Conservation (phyloP, 257 asterid species). For the Euphrasia confusa region DNA sequence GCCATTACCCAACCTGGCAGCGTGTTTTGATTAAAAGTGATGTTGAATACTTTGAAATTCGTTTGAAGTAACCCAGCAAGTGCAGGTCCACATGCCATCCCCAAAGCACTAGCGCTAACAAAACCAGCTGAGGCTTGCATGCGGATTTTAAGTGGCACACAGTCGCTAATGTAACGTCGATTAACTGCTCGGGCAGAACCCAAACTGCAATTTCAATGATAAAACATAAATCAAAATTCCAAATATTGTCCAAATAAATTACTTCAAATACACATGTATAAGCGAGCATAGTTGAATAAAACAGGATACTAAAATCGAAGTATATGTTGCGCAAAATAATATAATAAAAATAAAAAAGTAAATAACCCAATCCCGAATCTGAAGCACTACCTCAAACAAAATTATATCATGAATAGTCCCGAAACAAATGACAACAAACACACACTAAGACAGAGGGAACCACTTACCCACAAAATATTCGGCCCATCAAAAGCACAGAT, state of each 20-base stretch:
- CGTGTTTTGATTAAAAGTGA: constrained; percentile 86
- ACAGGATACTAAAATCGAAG: too few species aligned
- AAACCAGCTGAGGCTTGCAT: constrained; percentile 99
- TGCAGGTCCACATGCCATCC: constrained; percentile 99
- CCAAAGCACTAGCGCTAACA: constrained; percentile 99
- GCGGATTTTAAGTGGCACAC: constrained; percentile 88
- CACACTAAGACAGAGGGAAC: constrained; percentile 20
- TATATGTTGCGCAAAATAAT: too few species aligned
- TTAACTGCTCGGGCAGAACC: constrained; percentile 99
- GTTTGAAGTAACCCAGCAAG: constrained; percentile 86
- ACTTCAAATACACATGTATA: neutral
- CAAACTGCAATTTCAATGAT: constrained; percentile 48
- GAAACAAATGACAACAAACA: constrained; percentile 3
- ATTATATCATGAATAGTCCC: too few species aligned
- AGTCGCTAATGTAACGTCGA: constrained; percentile 91
- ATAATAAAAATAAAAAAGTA: too few species aligned
- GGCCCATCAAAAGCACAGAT: constrained; percentile 73
- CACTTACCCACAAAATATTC: constrained; percentile 83
- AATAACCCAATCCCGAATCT: too few species aligned
- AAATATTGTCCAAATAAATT: constrained; percentile 23
- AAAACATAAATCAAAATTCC: constrained; percentile 15
- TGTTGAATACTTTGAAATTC: constrained; percentile 53
- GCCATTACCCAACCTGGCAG: constrained; percentile 99
- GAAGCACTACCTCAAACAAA: too few species aligned
- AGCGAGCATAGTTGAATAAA: neutral